Evolutionary conservation across 2,329 filamentous ascomycete genomes (phyloP).

Genomic region (Colletotrichum tabaci): DNA sequence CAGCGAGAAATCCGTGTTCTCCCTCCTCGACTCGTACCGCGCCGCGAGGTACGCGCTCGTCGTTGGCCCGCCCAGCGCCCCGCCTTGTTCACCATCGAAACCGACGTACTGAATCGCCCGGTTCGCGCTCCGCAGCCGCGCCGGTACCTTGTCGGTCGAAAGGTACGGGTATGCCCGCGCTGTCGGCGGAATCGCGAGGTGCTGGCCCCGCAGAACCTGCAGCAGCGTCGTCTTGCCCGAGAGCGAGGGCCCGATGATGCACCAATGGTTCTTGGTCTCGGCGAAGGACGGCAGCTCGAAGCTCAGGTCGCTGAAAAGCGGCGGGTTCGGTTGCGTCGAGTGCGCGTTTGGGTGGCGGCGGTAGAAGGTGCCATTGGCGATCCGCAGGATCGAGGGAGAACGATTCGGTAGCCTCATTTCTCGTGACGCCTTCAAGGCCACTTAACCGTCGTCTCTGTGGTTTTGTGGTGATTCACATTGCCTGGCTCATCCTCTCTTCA

Average conservation of each 20-base stretch:
- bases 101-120: conserved; percentile 90
- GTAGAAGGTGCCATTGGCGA: conserved; percentile 88
- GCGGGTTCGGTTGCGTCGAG: conserved; percentile 71
- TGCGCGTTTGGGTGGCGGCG: conserved; percentile 74
- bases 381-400: conserved; percentile 75
- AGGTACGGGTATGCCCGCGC: conserved; percentile 87
- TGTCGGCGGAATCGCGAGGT: conserved; percentile 81
- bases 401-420: conserved; percentile 34
- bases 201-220: conserved; percentile 81
- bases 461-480: not conserved
- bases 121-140: conserved; percentile 70
- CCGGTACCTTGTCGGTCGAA: conserved; percentile 71
- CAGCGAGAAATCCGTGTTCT: conserved; percentile 90
- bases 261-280: conserved; percentile 77
- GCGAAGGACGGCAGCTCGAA: conserved; percentile 77
- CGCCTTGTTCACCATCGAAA: conserved; percentile 81
- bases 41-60: conserved; percentile 89
- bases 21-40: conserved; percentile 89
- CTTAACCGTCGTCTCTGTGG: not conserved
- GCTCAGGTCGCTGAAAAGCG: conserved; percentile 79
- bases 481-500: not conserved
- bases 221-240: conserved; percentile 88
- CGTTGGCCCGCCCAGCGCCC: conserved; percentile 66
- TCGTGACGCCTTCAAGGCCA: too few relatives aligned
- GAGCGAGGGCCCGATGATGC: conserved; percentile 84